Base-by-base conservation (phyloP, 768 basidiomycete genomes). In the Asterophora lycoperdoides region DNA sequence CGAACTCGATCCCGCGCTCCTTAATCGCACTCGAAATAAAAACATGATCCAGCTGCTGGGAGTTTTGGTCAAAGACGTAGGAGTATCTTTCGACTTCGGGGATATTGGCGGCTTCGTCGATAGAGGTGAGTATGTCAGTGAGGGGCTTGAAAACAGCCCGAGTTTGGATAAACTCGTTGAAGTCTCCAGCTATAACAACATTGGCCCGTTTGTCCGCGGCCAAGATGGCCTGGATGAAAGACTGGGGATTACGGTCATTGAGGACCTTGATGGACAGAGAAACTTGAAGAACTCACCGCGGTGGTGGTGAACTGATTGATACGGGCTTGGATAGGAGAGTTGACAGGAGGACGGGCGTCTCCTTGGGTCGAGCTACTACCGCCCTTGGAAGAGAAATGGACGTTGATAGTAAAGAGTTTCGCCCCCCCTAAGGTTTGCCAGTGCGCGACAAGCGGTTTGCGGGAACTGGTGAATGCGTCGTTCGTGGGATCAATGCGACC, bases 401-500 rank as follows among this genome's bases (percentile, higher is more conserved):
- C 64, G 61, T 83, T 83, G 52, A 84, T 67, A 7, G 80, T 81
- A 61, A 75, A 82, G 52, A 82, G 70, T 10, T 70, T 68, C 5
- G 64, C 51, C 8, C 78, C 78, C 8, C 60, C 54, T 1, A 61
- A 42, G 2, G 78, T 78, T 47, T 70, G 60, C 79, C 80, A 84
- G 20, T 73, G 70, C 0, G 81, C 80, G 3, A 75, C 79, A 8
- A 84, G 68, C 0, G 83, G 81, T 60, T 84, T 83, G 39, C 81
- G 73, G 4, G 79, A 76, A 18, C 71, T 64, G n/a, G 66, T 66
- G 81, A 81, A 84, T 2, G 77, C 79, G 8, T 61, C 41, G 56
- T 77, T 79, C 20, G 64, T 70, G 4, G 83, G 83, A 36, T 82
- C 77, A 35, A 84, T 76, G 44, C 81, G 78, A 15, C 80, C 81